A percentile compares a stretch with the other conserved stretches of the same genome.
Conservation (phyloP, 257 asterid species). For the Ophiorrhiza pumila region DNA sequence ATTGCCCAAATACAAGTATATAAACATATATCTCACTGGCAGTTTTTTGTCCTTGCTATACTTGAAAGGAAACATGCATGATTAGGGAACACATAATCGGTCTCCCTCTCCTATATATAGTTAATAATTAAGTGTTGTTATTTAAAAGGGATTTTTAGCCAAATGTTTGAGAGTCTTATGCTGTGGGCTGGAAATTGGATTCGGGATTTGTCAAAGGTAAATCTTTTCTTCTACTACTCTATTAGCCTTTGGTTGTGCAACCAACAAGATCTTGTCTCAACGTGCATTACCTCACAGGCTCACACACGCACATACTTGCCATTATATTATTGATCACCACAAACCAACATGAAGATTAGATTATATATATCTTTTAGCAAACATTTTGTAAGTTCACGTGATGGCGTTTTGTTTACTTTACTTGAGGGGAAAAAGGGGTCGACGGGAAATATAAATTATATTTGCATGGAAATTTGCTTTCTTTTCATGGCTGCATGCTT, state of each 20-base stretch:
- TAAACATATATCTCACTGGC: not conserved
- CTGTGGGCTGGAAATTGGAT: conserved; percentile 31
- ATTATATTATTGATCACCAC: conserved; percentile 5
- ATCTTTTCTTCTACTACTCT: not conserved
- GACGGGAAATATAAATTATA: not conserved
- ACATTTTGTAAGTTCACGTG: conserved; percentile 23
- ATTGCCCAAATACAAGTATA: conserved; percentile 19
- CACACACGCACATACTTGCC: conserved; percentile 6
- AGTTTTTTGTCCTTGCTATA: conserved; percentile 29
- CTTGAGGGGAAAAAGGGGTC: not conserved
- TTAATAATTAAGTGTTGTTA: conserved; percentile 18
- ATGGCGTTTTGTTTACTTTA: conserved; percentile 20
- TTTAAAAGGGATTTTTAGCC: conserved; percentile 9
- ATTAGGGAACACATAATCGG: conserved; percentile 76
- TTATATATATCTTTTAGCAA: conserved; percentile 19
- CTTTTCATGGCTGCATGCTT: no score
- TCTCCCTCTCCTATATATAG: conserved; percentile 46
- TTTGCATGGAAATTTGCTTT: conserved; percentile 24
- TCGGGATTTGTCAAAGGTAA: conserved; percentile 3
- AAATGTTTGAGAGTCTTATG: conserved; percentile 20
- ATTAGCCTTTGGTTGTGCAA: conserved; percentile 15
- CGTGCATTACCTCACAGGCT: conserved; percentile 26
- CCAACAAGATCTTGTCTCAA: conserved; percentile 43
- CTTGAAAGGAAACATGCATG: conserved; percentile 45
- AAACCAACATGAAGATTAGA: conserved; percentile 12